Evolutionary conservation across 108 stramenopile species (phyloP), one percentile per base, ranked within the genome.

Genomic region (Discostella stelligeroides): DNA sequence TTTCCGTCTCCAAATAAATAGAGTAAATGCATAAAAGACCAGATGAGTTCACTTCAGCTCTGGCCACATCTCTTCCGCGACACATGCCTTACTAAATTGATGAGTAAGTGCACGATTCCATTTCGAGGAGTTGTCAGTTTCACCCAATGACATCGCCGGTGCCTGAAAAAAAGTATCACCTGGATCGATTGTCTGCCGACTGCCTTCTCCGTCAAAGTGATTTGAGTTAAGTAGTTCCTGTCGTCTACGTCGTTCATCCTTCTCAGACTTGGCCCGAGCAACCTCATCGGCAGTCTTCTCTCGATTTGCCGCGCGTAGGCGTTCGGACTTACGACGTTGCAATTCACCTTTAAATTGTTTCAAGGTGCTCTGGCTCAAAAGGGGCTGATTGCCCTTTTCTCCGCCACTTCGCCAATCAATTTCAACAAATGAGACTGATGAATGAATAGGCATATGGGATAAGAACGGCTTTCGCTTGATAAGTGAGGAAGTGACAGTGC

Each of bases 401-500:
- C 76, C 69, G 0, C 69, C 69, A 60, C 69, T 78, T 48, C 66
- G 46, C 69, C 69, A 78, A 60, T 86, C 86, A 10, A 94, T 55
- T 58, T 94, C 92, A 18, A 89, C 89, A 68, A 94, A 80, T 9
- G 62, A 48, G 54, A 94, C 73, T 38, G 84, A 67, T 15, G 82
- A 75, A 49, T 74, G 75, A 0, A 88, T 38, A 34, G 92, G 92
- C 1, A 91, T 49, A 68, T 91, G 90, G n/a, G 87, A 85, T 30
- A 94, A 55, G 60, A 91, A 89, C 11, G 82, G 77, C 68, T 89
- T 76, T 49, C 88, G 81, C 57, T 88, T 87, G 42, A 87, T 79
- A 14, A 84, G 34, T 9, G 83, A 75, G 9, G 79, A 72, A 4
- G 92, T 91, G 45, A 94, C 39, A 47, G 76, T 58, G 12, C 85